Base-by-base conservation (phyloP, 495 filamentous ascomycete species). In the Oidiodendron maius region DNA sequence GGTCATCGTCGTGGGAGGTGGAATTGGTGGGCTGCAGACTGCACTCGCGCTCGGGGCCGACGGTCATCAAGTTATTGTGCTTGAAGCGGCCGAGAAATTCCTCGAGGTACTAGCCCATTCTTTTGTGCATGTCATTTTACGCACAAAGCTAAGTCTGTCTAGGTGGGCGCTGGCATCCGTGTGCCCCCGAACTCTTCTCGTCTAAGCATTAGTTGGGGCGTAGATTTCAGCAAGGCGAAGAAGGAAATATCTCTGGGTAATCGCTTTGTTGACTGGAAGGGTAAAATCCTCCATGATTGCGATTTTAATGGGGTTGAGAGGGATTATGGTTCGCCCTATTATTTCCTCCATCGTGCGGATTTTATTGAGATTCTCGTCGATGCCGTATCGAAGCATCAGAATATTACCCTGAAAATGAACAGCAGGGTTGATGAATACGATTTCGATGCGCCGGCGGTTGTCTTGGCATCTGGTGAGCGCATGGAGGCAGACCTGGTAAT, bases 161-260 rank as follows among this genome's bases (percentile, higher is more conserved):
- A 72, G 66, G 60, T 70, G 38, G 70, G 71, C 22, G 71, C 71
- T 13, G 71, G 71, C 18, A 67, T 74, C 48, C 67, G 69, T 40
- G 54, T 74, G 17, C 66, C 65, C 0, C 70, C 71, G 30, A 74
- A 74, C 34, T 61, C 68, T 0, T 60, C 64, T 2, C 60, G 64
- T 2, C 26, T 73, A 9, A 61, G 67, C 47, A 51, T 51, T 2
- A 22, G 52, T 24, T 67, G 66, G 63, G 45, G 60, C 24, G 22
- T 62, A 46, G n/a, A 60, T 46, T 47, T 58, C 23, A 8, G 52
- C 24, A 22, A 60, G 48, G 34, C 48, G 51, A 30, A 58, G 37
- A 10, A 51, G 53, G 41, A 64, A 56, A 68, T 39, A 55, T 65
- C n/a, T 32, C 28, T 8, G 8, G 28, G 28, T n/a, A 32, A 32